Evolutionary conservation across 805 yeast species (phyloP).

Genomic region (Ogataea populi-albae): DNA sequence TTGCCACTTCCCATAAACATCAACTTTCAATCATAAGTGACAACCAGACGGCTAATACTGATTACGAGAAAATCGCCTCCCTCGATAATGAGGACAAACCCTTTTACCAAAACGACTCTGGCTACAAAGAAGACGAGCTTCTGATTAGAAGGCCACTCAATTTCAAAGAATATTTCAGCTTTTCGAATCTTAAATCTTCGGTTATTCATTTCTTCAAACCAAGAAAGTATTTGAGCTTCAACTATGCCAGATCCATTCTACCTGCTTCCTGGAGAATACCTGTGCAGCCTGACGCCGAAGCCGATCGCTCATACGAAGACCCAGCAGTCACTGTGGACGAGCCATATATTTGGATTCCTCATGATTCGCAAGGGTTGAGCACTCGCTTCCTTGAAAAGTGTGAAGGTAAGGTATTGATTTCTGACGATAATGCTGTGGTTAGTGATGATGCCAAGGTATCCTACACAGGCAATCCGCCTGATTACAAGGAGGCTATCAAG

Average conservation of each 20-base stretch:
- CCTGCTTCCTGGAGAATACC: conserved; percentile 34
- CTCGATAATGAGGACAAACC: conserved; percentile 28
- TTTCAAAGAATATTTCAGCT: conserved; percentile 9
- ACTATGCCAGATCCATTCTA: conserved; percentile 38
- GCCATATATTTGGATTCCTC: conserved; percentile 70
- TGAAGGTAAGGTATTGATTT: conserved; percentile 51
- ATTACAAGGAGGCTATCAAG: conserved; percentile 49
- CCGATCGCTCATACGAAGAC: conserved; percentile 38
- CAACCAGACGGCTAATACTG: conserved; percentile 18
- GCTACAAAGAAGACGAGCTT: conserved; percentile 3
- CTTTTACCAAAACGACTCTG: conserved; percentile 9
- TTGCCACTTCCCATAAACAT: conserved; percentile 1
- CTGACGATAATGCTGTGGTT: conserved; percentile 54
- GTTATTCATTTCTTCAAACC: conserved; percentile 43
- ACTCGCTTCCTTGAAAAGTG: conserved; percentile 56
- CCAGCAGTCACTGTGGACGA: conserved; percentile 55
- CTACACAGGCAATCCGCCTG: conserved; percentile 68
- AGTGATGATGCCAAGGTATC: conserved; percentile 55
- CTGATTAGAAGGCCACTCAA: conserved; percentile 5
- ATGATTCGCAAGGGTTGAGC: conserved; percentile 66
- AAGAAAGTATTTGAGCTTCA: conserved; percentile 38
- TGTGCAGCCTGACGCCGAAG: conserved; percentile 6
- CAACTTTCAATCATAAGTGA: conserved; percentile 17
- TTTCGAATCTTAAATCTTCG: conserved; percentile 9
- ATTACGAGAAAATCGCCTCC: conserved; percentile 15